Base-by-base conservation (phyloP, 2,329 filamentous ascomycete genomes). In the Incumbomyces delicatus region DNA sequence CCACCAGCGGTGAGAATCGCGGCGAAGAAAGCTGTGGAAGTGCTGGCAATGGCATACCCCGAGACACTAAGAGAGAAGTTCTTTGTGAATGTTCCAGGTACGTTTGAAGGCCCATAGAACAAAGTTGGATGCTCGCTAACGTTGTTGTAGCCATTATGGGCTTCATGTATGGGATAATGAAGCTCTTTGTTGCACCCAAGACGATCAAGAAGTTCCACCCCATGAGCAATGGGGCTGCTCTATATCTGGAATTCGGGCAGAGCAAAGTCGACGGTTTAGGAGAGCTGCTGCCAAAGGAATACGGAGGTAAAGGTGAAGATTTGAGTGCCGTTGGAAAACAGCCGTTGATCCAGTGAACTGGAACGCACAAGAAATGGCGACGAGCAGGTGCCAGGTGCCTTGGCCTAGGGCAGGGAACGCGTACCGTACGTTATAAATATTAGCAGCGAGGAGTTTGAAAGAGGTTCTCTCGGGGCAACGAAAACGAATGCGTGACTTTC, bases 1-100 rank as follows among this genome's bases (percentile, higher is more conserved):
- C 83, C 90, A 47, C 77, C 85, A 1, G 72, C 76, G 48, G 81
- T 92, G 66, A 88, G 85, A 65, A 74, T 80, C 2, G 85, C 86
- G 13, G 84, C 80, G 53, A 81, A 80, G 60, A 80, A 89, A 68
- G 89, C 86, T 38, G 94, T 95, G 63, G 76, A 84, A 51, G 74
- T 85, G 43, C 87, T 95, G 63, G 78, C 81, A 43, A 80, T 78
- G 56, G 85, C 85, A 55, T 95, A 95, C 68, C 89, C 90, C 0
- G 90, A 95, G 70, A 79, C 94, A 8, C 75, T 95, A 41, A 80
- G 79, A 58, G 79, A 90, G 69, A 95, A 95, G 73, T 95, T 89
- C 75, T 95, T 95, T 62, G 85, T 95, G 68, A 95, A 95, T 60
- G 87, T 95, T 5, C 90, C 90, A 17, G 42, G 42, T 45, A 16